Evolutionary conservation across 2,329 filamentous ascomycete species (phyloP).

Genomic region (Microcera coccophila): DNA sequence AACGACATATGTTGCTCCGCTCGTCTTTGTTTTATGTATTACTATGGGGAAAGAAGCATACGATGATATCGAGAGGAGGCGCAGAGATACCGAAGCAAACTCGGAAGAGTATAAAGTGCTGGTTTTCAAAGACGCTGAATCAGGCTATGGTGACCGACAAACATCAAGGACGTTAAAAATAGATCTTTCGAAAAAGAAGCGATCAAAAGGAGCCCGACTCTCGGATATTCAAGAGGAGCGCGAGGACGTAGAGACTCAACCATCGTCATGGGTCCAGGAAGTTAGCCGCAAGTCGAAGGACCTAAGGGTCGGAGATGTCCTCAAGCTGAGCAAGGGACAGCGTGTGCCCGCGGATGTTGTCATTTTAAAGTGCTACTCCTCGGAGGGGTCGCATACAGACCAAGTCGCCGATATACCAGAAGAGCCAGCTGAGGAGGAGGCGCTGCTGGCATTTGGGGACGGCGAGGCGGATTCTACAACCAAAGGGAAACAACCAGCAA

Average conservation of each 20-base stretch:
- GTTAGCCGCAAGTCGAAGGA: constrained; percentile 78
- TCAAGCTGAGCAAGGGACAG: constrained; percentile 88
- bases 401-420: constrained; percentile 30
- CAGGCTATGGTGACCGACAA: constrained; percentile 37
- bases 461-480: constrained; percentile 30
- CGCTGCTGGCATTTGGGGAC: constrained; percentile 40
- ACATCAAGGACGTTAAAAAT: constrained; percentile 43
- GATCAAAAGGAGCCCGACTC: constrained; percentile 36
- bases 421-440: constrained; percentile 36
- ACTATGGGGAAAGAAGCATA: constrained; percentile 94
- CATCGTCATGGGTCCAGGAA: constrained; percentile 57
- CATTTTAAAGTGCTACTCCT: constrained; percentile 75
- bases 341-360: constrained; percentile 92
- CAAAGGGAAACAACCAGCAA: constrained; percentile 35
- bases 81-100: constrained; percentile 90
- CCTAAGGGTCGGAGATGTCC: constrained; percentile 89
- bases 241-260: constrained; percentile 35
- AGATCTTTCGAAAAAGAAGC: constrained; percentile 30
- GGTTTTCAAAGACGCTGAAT: constrained; percentile 59
- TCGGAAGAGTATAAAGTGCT: constrained; percentile 82
- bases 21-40: constrained; percentile 87
- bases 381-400: constrained; percentile 43
- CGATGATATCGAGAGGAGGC: constrained; percentile 83
- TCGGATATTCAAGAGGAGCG: constrained; percentile 69
- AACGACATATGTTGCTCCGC: constrained; percentile 86